Evolutionary conservation across 495 filamentous ascomycete genomes (phyloP), one percentile per base, ranked within the genome.

Genomic region (Penicillium malachiteum): DNA sequence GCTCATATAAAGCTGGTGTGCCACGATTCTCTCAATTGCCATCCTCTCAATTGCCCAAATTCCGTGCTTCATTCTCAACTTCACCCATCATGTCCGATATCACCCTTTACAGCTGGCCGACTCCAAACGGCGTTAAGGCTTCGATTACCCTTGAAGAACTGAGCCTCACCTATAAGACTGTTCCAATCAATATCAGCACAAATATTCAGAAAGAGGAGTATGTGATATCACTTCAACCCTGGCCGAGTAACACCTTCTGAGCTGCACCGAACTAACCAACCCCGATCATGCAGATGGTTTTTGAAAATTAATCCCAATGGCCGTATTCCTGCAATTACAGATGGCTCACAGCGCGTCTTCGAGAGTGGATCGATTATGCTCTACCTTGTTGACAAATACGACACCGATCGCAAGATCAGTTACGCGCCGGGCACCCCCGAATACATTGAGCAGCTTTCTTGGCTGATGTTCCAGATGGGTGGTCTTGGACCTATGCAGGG

Each of bases 221-320:
- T 67, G 78, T 31, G 0, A 6, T 18, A 14, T 46, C 43, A 16
- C 39, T 7, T 51, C 10, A 33, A 32, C 48, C 16, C 21, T 26
- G 21, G 21, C 21, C 21, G 21, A 26, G 21, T 26, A 4, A 26
- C 21, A 26, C 21, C 21, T 26, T 26, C 2, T 26, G 21, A 26
- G 21, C 21, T 26, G 21, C 4, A 26, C 21, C 2, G 4, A 7
- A 13, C 37, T 39, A 21, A 43, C 14, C 21, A 26, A 12, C 10
- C 1, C 12, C 8, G 31, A 14, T 12, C 6, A 16, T 11, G 35
- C n/a, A 70, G 67, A 13, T 92, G 89, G 88, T 96, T 90, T 71
- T 76, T 94, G 31, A 84, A 82, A 17, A 91, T 96, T 65, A 96
- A 94, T 66, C 92, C 91, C 38, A 96, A 96, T 65, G 91, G 91